These are phyloP conservation scores for Asterophora parasitica DNA, from an alignment of 768 basidiomycete genomes.

Conservation along the genomic window DNA sequence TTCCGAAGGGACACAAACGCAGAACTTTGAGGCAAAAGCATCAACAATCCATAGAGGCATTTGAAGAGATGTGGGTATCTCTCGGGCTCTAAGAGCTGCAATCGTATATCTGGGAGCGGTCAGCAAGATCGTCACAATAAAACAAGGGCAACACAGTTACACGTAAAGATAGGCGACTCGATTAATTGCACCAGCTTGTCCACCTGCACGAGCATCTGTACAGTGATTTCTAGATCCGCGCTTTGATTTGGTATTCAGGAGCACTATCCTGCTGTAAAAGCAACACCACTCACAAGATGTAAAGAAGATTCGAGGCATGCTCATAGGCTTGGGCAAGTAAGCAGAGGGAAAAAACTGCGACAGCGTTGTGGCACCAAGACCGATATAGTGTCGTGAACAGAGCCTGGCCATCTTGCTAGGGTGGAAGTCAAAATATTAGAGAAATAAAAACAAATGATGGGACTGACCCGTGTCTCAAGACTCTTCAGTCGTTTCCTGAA, in stretches of 20 bases:
- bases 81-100: conserved; percentile 96
- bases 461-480: conserved; percentile 80
- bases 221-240: conserved; percentile 95
- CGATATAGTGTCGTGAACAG: conserved; percentile 91
- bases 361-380: conserved; percentile 98
- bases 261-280: not conserved
- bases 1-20: conserved; percentile 95
- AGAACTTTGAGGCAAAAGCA: conserved; percentile 95
- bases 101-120: conserved; percentile 57
- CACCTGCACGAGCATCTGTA: conserved; percentile 89
- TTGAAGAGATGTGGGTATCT: conserved; percentile 96
- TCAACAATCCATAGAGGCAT: conserved; percentile 92
- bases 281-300: conserved; percentile 70
- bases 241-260: conserved; percentile 33
- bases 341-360: conserved; percentile 94
- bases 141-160: conserved; percentile 37
- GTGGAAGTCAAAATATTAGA: not conserved
- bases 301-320: conserved; percentile 92
- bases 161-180: conserved; percentile 97
- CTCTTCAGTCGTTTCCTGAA: conserved; percentile 92
- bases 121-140: not conserved
- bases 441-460: not conserved
- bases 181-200: conserved; percentile 98
- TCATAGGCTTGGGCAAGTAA: conserved; percentile 97
- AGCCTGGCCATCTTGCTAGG: conserved; percentile 90